Evolutionary conservation across 1,284 basidiomycete species (phyloP).

Genomic region (Microbotryomycetes sp.): DNA sequence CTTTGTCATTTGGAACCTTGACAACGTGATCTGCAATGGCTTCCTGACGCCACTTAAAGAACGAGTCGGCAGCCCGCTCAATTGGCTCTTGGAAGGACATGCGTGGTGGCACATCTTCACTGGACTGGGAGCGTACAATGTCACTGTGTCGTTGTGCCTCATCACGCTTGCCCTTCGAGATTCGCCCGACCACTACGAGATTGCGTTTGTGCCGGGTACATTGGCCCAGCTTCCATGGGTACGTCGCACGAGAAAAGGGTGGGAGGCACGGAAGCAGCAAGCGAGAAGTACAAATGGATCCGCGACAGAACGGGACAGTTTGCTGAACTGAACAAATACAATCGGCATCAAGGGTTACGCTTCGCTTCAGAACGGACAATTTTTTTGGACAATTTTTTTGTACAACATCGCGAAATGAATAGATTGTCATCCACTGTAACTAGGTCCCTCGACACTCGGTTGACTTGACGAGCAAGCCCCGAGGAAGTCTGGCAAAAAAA

Average conservation of each 20-base stretch:
- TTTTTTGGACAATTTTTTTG: too few species aligned
- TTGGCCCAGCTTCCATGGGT: not conserved
- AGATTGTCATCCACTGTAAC: not conserved
- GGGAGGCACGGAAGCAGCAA: not conserved
- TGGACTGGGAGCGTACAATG: not conserved
- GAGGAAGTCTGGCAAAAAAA: too few species aligned
- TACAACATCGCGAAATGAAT: too few species aligned
- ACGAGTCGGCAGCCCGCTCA: not conserved
- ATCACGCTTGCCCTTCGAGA: conserved; percentile 2
- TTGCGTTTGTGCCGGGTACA: not conserved
- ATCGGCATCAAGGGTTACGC: not conserved
- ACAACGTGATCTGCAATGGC: not conserved
- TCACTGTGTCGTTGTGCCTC: not conserved
- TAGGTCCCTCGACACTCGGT: not conserved
- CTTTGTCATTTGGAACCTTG: conserved; percentile 1
- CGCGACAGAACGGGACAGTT: not conserved
- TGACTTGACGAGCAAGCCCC: not conserved
- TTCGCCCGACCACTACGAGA: not conserved
- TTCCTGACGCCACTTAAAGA: not conserved
- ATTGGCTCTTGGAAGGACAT: not conserved
- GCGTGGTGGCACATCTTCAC: conserved; percentile 1
- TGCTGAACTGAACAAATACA: not conserved
- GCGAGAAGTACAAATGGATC: not conserved
- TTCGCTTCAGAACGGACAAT: not conserved
- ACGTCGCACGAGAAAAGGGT: not conserved